Conservation (phyloP, 257 asterid genomes). For the Oldenlandia corymbosa region DNA sequence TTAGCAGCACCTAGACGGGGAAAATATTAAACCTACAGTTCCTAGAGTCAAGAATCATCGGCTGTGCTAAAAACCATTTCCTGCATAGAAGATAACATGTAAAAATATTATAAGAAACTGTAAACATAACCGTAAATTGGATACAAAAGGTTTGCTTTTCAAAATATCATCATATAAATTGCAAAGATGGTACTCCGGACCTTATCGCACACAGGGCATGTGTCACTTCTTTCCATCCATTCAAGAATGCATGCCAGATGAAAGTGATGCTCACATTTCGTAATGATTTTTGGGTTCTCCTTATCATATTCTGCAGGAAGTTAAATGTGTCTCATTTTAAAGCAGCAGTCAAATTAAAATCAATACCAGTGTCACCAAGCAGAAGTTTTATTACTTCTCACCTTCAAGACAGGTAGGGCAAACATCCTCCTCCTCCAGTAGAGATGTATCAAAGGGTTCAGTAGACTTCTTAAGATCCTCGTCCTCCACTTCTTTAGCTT, state of each 20-base stretch:
- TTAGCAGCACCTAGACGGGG: slow-evolving; percentile 13
- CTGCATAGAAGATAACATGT: slow-evolving; percentile 33
- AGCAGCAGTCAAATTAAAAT: slow-evolving; percentile 5
- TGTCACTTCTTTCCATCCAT: slow-evolving; percentile 97
- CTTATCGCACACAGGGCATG: slow-evolving; percentile 89
- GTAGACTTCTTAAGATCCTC: slow-evolving; percentile 55
- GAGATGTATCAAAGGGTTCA: slow-evolving; percentile 27
- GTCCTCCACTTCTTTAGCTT: slow-evolving; percentile 40
- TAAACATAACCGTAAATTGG: neutral
- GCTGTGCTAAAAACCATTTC: slow-evolving; percentile 62
- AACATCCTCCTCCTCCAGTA: slow-evolving; percentile 67
- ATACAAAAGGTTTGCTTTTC: neutral
- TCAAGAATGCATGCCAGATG: slow-evolving; percentile 91
- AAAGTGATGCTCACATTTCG: slow-evolving; percentile 88
- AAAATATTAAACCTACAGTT: slow-evolving; percentile 17
- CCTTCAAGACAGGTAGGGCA: slow-evolving; percentile 98
- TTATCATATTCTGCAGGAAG: slow-evolving; percentile 65
- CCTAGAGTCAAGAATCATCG: slow-evolving; percentile 33
- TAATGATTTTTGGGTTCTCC: slow-evolving; percentile 78
- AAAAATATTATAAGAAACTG: neutral
- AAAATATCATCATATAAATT: neutral
- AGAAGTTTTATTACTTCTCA: slow-evolving; percentile 16
- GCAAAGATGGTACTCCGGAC: slow-evolving; percentile 24
- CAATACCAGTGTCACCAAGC: neutral
- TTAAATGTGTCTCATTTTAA: neutral